Percentiles rank a stretch among this genome's conserved stretches.
These are phyloP conservation scores for Aspergillus carbonarius DNA, from an alignment of 2,329 filamentous ascomycete genomes.

Conservation along the genomic window DNA sequence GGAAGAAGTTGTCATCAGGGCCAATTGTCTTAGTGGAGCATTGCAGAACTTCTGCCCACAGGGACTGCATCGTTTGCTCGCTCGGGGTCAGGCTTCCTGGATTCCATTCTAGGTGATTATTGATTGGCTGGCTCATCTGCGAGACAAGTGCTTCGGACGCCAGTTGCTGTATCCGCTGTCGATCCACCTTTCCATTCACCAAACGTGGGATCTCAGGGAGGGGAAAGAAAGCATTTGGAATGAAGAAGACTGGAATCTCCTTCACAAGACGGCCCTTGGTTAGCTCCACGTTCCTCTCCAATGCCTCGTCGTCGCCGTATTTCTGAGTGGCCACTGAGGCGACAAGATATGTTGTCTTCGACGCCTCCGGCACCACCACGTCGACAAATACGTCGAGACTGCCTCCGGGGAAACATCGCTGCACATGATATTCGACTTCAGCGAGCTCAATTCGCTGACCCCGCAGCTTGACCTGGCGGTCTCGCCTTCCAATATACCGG, in stretches of 20 bases:
- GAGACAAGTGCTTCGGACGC: not conserved
- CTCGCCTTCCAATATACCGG: not conserved
- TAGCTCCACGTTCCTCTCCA: not conserved
- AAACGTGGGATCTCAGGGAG: not conserved
- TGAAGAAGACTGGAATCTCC: slow-evolving; percentile 15
- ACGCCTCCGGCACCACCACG: not conserved
- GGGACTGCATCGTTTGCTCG: not conserved
- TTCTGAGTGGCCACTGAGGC: not conserved
- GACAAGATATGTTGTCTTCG: not conserved
- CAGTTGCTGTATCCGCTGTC: not conserved
- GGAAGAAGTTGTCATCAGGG: slow-evolving; percentile 28
- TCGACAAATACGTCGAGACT: not conserved
- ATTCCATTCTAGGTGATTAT: not conserved
- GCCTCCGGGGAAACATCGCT: not conserved
- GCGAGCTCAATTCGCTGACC: slow-evolving; percentile 9
- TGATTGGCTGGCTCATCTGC: not conserved
- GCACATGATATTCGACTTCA: slow-evolving; percentile 7
- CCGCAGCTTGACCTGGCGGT: slow-evolving; percentile 2
- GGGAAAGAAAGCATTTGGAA: not conserved
- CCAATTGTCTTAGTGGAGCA: slow-evolving; percentile 12
- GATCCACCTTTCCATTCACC: slow-evolving; percentile 4
- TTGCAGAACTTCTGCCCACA: slow-evolving; percentile 20
- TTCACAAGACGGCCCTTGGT: slow-evolving; percentile 8
- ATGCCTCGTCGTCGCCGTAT: not conserved
- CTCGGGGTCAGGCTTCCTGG: not conserved